Evolutionary conservation across 2,329 filamentous ascomycete genomes (phyloP), one percentile per base, ranked within the genome.

Genomic region (Verticillium dahliae): DNA sequence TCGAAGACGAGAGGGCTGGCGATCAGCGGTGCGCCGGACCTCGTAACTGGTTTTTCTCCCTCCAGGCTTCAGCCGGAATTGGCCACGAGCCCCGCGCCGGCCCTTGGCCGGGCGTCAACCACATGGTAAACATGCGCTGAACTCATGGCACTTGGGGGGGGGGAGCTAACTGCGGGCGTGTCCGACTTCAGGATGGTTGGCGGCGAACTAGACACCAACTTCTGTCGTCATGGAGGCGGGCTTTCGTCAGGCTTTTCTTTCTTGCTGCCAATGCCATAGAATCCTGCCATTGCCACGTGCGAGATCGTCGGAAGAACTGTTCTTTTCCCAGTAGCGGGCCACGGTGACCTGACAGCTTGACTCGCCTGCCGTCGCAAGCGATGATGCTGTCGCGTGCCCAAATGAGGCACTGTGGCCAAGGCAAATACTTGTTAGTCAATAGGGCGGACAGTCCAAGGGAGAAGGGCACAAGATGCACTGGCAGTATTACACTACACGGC

Each of bases 121-220:
- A 65, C 62, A 65, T 64, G 62, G 63, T 57, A 55, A 57, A 60
- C 62, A 65, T 62, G 62, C 56, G 39, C 13, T 22, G 37, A 38
- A 41, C 62, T 63, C 62, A 60, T 62, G 62, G 62, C 60, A 56
- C 54, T 18, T 22, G 55, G 34, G 15, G 27, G 27, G 27, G 27
- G 27, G 35, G 55, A 38, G 35, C 33, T 38, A 37, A 57, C n/a
- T 15, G 34, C 33, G 11, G 33, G 55, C 34, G 11, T 35, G 55
- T 57, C 33, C 33, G 55, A 38, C 10, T 56, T 57, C 55, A 37
- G 34, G 34, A 38, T 57, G 55, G 33, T 33, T 52, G 45, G 45
- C 18, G 41, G n/a, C 45, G 22, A 10, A 52, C 45, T 52, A 52
- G 22, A 31, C 15, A 22, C 55, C 9, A n/a, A 38, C 27, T 7